These are phyloP conservation scores for Colletotrichum chlorophyti DNA, from an alignment of 2,329 filamentous ascomycete genomes.

Conservation along the genomic window DNA sequence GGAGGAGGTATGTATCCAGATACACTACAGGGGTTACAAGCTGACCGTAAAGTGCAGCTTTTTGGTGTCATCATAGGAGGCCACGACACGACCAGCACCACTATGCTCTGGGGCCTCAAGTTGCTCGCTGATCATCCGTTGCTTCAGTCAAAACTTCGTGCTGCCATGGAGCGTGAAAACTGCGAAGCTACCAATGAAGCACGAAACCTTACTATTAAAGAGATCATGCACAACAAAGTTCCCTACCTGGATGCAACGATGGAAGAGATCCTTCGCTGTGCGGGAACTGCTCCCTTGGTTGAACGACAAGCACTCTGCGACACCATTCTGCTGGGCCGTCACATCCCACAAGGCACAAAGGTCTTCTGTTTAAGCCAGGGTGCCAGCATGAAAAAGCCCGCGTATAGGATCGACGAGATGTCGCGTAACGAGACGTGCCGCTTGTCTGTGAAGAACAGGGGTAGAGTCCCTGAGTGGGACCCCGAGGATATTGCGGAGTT, in stretches of 20 bases:
- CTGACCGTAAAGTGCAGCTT: conserved; percentile 10
- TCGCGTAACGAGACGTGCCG: conserved; percentile 30
- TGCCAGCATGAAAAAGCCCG: conserved; percentile 35
- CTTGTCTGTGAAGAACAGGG: conserved; percentile 29
- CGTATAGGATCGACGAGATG: conserved; percentile 35
- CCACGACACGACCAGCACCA: conserved; percentile 38
- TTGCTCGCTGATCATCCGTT: conserved; percentile 8
- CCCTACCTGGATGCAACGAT: conserved; percentile 38
- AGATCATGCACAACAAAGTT: conserved; percentile 30
- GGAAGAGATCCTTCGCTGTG: conserved; percentile 37
- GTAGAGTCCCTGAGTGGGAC: conserved; percentile 14
- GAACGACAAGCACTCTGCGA: conserved; percentile 34
- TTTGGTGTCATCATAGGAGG: conserved; percentile 38
- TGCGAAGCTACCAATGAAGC: conserved; percentile 31
- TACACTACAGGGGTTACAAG: accelerated
- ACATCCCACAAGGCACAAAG: conserved; percentile 36
- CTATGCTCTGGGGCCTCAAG: conserved; percentile 37
- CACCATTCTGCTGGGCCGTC: conserved; percentile 33
- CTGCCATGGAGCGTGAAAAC: not conserved
- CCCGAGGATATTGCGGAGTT: not conserved
- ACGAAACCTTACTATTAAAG: conserved; percentile 29
- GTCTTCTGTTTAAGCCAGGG: conserved; percentile 36
- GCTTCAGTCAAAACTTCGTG: not conserved
- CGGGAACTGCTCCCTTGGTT: conserved; percentile 32
- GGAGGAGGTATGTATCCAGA: conserved; percentile 4